Base-by-base conservation (phyloP, 208 protist genomes). In the Trypanosoma rangeli region DNA sequence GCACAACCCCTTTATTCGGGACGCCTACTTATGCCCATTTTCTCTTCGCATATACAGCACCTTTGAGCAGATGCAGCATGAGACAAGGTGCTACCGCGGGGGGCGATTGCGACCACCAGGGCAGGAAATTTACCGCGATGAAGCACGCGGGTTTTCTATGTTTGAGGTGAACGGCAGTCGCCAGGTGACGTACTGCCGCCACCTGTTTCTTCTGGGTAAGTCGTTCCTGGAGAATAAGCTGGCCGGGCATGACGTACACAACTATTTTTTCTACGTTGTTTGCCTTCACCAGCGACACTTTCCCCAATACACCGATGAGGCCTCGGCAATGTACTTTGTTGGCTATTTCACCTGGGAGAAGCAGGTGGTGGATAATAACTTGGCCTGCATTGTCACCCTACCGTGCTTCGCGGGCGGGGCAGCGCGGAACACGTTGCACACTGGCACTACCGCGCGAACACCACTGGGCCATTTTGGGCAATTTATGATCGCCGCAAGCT, bases 301-400 rank as follows among this genome's bases (percentile, higher is more conserved):
- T 68, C 87, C 87, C n/a, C 16, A 78, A 18, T 96, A 88, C 63
- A 77, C 90, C 0, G 75, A 84, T 13, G 82, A 90, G 61, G 18
- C 73, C 26, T 60, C 61, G 35, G 86, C 86, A 1, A 84, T 91
- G 86, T 92, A 85, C 73, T 91, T 99, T 78, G 96, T 98, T 1
- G 98, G 98, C 15, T 99, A 99, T 73, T 99, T 99, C 71, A 99
- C 96, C 31, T 99, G 98, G 85, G 95, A 97, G 74, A 99, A 99
- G 76, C 94, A 92, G 16, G 83, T 95, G 18, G 75, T 90, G 20
- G 94, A 98, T 44, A 98, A 98, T 78, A 99, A 99, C 77, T 77
- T 99, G 0, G 98, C 98, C 8, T 99, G 99, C 84, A 99, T 99
- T 73, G 73, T 99, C 26, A 99, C 97, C 8, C 73, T 99, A 53